phyloP scores from a whole-genome alignment of 495 filamentous ascomycete species.

The Podospora fimiseda region DNA sequence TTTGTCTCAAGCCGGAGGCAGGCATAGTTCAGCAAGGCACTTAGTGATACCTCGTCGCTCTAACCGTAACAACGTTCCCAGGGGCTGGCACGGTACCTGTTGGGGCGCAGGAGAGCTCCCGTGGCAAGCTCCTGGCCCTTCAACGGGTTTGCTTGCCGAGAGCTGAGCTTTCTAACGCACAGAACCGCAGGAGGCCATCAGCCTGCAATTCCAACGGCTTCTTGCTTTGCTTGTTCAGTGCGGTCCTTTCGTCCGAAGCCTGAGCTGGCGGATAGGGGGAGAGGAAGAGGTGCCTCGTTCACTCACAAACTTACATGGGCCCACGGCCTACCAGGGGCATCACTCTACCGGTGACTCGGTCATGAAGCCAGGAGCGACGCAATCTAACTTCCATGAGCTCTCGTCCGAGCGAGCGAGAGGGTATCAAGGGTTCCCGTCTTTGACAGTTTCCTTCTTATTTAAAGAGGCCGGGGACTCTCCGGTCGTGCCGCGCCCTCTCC shows the following conservation, averaged over 20 bases:
- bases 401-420: slow-evolving; percentile 13
- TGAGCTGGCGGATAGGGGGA: slow-evolving; percentile 22
- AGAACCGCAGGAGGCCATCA: slow-evolving; percentile 16
- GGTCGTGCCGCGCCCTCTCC: slow-evolving; percentile 21
- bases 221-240: slow-evolving; percentile 29
- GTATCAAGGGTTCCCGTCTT: slow-evolving; percentile 15
- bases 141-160: slow-evolving; percentile 16
- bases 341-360: slow-evolving; percentile 11
- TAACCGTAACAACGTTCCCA: background rate
- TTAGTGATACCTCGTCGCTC: background rate
- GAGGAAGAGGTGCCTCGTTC: slow-evolving; percentile 4
- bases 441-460: slow-evolving; percentile 12
- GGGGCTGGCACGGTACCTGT: background rate
- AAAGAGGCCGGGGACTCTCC: slow-evolving; percentile 26
- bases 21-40: background rate
- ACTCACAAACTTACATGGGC: slow-evolving; percentile 24
- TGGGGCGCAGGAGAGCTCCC: background rate
- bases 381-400: slow-evolving; percentile 21
- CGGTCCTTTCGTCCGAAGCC: slow-evolving; percentile 25
- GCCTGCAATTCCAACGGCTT: slow-evolving; percentile 27
- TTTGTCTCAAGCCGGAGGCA: background rate
- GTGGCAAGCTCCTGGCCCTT: slow-evolving; percentile 11
- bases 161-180: slow-evolving; percentile 5
- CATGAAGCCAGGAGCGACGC: slow-evolving; percentile 13
- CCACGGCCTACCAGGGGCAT: slow-evolving; percentile 2